Conservation (phyloP, 345 rosid genomes). For the Bruguiera parviflora region DNA sequence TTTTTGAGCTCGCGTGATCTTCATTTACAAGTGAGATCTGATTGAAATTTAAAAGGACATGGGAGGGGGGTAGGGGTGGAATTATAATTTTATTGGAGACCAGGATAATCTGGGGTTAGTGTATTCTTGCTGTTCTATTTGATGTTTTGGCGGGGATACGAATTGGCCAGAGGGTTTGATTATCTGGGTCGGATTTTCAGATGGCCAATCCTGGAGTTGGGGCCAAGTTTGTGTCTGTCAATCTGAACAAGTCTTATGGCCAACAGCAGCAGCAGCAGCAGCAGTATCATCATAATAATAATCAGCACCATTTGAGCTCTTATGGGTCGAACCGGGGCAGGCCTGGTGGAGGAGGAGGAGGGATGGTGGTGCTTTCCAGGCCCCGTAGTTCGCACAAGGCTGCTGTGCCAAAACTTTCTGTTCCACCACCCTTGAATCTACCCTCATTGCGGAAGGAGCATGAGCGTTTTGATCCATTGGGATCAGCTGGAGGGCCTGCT, state of each 20-base stretch:
- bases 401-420: slow-evolving; percentile 84
- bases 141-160: slow-evolving; percentile 74
- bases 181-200: slow-evolving; percentile 41
- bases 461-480: slow-evolving; percentile 70
- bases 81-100: neutral
- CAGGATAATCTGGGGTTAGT: slow-evolving; percentile 7
- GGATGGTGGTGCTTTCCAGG: slow-evolving; percentile 89
- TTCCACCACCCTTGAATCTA: slow-evolving; percentile 99
- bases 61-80: no score
- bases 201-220: slow-evolving; percentile 95
- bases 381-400: slow-evolving; percentile 89
- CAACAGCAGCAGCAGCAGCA: slow-evolving; percentile 43
- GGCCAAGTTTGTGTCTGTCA: slow-evolving; percentile 74
- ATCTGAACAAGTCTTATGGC: slow-evolving; percentile 89
- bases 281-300: slow-evolving; percentile 39
- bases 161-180: slow-evolving; percentile 32
- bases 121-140: slow-evolving; percentile 16
- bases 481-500: slow-evolving; percentile 53
- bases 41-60: neutral
- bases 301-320: slow-evolving; percentile 34
- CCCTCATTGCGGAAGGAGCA: slow-evolving; percentile 92
- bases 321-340: slow-evolving; percentile 50
- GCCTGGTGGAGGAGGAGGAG: slow-evolving; percentile 49
- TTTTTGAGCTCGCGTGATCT: neutral
- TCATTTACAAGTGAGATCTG: slow-evolving; percentile 12